Evolutionary conservation across 345 rosid genomes (phyloP), one percentile per base, ranked within the genome.

Genomic region (Salix purpurea): DNA sequence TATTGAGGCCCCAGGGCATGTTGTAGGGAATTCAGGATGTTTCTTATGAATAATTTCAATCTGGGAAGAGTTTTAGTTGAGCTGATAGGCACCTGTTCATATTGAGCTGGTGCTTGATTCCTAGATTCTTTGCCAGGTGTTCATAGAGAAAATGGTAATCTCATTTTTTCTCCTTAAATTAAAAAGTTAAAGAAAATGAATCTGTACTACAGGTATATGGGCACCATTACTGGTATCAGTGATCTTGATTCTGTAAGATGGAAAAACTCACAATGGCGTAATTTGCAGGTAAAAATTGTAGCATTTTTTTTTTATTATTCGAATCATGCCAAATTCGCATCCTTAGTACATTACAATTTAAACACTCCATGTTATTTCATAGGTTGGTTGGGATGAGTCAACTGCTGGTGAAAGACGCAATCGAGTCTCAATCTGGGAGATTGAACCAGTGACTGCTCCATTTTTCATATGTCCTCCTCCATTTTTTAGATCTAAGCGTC

Each of bases 361-460:
- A 72, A 13, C 24, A 56, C 58, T 65, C 36, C 67, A 21, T 81
- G 13, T 76, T 23, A 36, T 79, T 73, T 32, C 58, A 65, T 80
- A 96, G 99, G 97, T 94, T 84, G 97, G 99, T 56, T 96, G 99
- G 99, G 99, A 96, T 81, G 99, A 96, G 79, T 91, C 99, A 50
- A 90, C 94, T 76, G 88, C 97, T 79, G 97, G 93, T 56, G 98
- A 96, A 80, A 86, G 89, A 77, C 93, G 89, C 9, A 87, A 83
- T 60, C 92, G 95, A 75, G 98, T 92, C 66, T 96, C 99, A 65
- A 84, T 89, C 70, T 96, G 99, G 99, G 98, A 96, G 72, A 94
- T 93, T 62, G 99, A 93, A 83, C 99, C 97, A 12, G 92, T 96
- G 70, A 86, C 90, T 77, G 90, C 95, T 80, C 99, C 99, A 42